phyloP scores from a whole-genome alignment of 176 grass and related monocot genomes.

The Aechmea fasciata region DNA sequence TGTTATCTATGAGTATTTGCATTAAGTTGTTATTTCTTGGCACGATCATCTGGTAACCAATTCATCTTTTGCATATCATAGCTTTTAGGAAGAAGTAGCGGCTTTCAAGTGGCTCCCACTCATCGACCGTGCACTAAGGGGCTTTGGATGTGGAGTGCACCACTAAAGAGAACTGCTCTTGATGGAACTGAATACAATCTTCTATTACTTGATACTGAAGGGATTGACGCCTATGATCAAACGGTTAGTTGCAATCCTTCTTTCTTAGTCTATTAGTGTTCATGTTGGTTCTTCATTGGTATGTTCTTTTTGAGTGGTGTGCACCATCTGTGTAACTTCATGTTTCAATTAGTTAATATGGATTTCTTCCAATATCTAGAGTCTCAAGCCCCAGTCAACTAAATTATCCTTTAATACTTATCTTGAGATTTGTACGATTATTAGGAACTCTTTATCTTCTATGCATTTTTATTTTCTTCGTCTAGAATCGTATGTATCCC shows the following conservation, averaged over 20 bases:
- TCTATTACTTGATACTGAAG: slow-evolving; percentile 86
- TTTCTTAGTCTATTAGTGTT: background rate
- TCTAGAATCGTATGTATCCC: background rate
- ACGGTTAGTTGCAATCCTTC: slow-evolving; percentile 40
- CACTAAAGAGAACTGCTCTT: slow-evolving; percentile 77
- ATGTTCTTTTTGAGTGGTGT: background rate
- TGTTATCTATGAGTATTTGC: slow-evolving; percentile 7
- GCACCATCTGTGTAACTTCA: background rate
- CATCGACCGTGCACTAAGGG: slow-evolving; percentile 98
- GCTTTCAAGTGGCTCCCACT: slow-evolving; percentile 95
- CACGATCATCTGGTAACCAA: background rate
- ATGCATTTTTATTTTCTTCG: background rate
- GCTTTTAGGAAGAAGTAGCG: slow-evolving; percentile 77
- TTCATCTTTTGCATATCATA: slow-evolving; percentile 12
- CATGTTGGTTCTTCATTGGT: background rate
- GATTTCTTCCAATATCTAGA: too few relatives aligned
- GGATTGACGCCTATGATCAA: slow-evolving; percentile 99
- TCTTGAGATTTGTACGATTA: background rate
- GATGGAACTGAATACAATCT: slow-evolving; percentile 92
- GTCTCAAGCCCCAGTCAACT: too few relatives aligned
- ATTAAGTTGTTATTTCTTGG: background rate
- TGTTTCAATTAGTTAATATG: too few relatives aligned
- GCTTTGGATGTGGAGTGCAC: slow-evolving; percentile 95
- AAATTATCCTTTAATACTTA: too few relatives aligned
- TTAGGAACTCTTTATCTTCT: background rate